Evolutionary conservation across 371 early-diverging fungal genomes (phyloP).

Genomic region (Circinella minor): DNA sequence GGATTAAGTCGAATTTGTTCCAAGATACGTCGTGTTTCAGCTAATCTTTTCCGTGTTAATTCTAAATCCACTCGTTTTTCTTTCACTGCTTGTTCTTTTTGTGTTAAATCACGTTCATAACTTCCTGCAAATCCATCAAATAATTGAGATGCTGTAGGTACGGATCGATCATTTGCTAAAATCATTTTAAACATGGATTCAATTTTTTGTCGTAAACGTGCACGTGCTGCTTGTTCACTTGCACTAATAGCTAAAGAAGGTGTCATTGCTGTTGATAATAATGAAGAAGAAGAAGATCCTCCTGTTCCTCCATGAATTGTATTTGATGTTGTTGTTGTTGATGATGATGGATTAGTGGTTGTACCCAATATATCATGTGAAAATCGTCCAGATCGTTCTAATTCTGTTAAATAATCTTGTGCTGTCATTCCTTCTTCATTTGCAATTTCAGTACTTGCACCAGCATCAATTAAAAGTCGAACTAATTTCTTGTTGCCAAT

Average conservation of each 20-base stretch:
- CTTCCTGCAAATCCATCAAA: slow-evolving; percentile 23
- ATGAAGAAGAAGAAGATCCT: slow-evolving; percentile 7
- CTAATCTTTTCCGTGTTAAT: slow-evolving; percentile 29
- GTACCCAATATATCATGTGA: slow-evolving; percentile 10
- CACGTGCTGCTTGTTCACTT: slow-evolving; percentile 20
- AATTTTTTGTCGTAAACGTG: slow-evolving; percentile 22
- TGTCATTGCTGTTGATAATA: too few relatives aligned
- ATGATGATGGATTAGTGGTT: neutral
- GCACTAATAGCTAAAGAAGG: slow-evolving; percentile 3
- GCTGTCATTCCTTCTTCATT: slow-evolving; percentile 80
- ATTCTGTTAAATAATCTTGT: slow-evolving; percentile 60
- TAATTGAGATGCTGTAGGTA: slow-evolving; percentile 17
- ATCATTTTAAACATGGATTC: slow-evolving; percentile 19
- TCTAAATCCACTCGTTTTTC: slow-evolving; percentile 34
- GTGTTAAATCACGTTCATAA: slow-evolving; percentile 25
- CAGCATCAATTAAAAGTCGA: slow-evolving; percentile 76
- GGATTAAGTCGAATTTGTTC: slow-evolving; percentile 19
- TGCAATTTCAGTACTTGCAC: slow-evolving; percentile 76
- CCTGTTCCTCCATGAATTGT: neutral
- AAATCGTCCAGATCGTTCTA: slow-evolving; percentile 25
- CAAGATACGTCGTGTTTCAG: slow-evolving; percentile 19
- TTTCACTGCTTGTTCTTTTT: slow-evolving; percentile 31
- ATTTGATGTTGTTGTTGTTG: too few relatives aligned
- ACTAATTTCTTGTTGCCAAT: slow-evolving; percentile 78
- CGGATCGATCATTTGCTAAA: slow-evolving; percentile 16